A percentile compares a stretch with the other conserved stretches of the same genome.
Evolutionary conservation across 2,329 filamentous ascomycete genomes (phyloP).

Genomic region (Botryotinia calthae): DNA sequence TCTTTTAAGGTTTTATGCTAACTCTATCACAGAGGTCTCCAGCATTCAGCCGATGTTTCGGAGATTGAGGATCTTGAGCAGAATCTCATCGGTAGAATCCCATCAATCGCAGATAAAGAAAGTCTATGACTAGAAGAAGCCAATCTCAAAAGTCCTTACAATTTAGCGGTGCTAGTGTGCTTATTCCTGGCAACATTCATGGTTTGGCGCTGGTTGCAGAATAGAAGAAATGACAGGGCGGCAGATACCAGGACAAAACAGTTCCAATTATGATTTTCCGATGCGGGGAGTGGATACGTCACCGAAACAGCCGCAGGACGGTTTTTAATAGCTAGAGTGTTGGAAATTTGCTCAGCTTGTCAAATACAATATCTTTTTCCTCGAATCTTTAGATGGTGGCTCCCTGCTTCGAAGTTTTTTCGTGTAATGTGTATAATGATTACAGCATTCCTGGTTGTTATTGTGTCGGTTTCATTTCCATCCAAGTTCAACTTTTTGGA

Average conservation of each 20-base stretch:
- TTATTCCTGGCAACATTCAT: slow-evolving; percentile 4
- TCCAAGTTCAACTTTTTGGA: neutral
- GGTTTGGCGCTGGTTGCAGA: slow-evolving; percentile 6
- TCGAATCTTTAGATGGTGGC: neutral
- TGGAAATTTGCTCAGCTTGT: neutral
- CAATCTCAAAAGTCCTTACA: neutral
- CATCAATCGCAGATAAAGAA: slow-evolving; percentile 42
- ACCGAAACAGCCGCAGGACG: neutral
- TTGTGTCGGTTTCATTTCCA: neutral
- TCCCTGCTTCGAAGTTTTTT: neutral
- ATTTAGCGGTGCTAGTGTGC: slow-evolving; percentile 13
- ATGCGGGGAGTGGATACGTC: neutral
- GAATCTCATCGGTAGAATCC: slow-evolving; percentile 50
- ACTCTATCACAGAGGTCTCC: slow-evolving; percentile 54
- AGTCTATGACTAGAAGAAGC: slow-evolving; percentile 28
- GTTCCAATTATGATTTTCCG: neutral
- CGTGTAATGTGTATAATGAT: neutral
- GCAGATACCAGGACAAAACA: neutral
- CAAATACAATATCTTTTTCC: neutral
- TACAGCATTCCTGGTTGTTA: neutral
- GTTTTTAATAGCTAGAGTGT: neutral
- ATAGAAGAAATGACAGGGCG: neutral
- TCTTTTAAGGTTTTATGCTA: neutral
- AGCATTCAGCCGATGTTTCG: slow-evolving; percentile 71
- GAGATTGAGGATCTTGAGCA: slow-evolving; percentile 81